A percentile compares a stretch with the other conserved stretches of the same genome.
Evolutionary conservation across 805 yeast species (phyloP).

Genomic region (Candida sithepensis): DNA sequence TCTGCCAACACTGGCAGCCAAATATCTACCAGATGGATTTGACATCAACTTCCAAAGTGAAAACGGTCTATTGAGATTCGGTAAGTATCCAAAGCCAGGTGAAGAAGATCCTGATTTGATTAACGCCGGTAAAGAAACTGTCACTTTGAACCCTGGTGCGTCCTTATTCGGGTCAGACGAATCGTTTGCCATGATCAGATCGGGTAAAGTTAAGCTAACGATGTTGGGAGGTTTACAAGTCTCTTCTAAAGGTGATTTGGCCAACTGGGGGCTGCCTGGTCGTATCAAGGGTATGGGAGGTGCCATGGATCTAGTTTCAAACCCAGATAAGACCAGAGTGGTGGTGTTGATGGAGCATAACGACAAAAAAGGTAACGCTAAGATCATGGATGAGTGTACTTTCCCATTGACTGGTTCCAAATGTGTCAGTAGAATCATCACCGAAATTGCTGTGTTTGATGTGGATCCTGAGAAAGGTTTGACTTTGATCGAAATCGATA

Average conservation of each 20-base stretch:
- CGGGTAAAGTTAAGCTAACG: slow-evolving; percentile 42
- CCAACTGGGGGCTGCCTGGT: slow-evolving; percentile 53
- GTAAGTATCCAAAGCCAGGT: slow-evolving; percentile 42
- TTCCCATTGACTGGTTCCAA: slow-evolving; percentile 46
- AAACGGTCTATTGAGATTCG: slow-evolving; percentile 48
- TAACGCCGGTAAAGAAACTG: slow-evolving; percentile 52
- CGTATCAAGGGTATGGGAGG: slow-evolving; percentile 52
- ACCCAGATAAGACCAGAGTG: slow-evolving; percentile 41
- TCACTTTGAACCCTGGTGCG: slow-evolving; percentile 43
- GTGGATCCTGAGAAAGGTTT: slow-evolving; percentile 36
- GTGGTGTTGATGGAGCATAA: slow-evolving; percentile 47
- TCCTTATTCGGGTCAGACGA: slow-evolving; percentile 47
- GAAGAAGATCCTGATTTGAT: slow-evolving; percentile 45
- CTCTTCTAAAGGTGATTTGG: slow-evolving; percentile 44
- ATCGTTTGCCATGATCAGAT: slow-evolving; percentile 47
- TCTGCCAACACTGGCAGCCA: slow-evolving; percentile 48
- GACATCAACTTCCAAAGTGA: slow-evolving; percentile 44
- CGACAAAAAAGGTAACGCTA: slow-evolving; percentile 44
- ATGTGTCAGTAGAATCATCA: slow-evolving; percentile 44
- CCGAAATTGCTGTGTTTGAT: slow-evolving; percentile 47
- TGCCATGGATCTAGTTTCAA: slow-evolving; percentile 50
- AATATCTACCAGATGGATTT: slow-evolving; percentile 33
- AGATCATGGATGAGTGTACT: slow-evolving; percentile 40
- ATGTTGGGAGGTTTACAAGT: slow-evolving; percentile 50
- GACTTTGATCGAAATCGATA: slow-evolving; percentile 39